These are phyloP conservation scores for Lachnellula subtilissima DNA, from an alignment of 2,329 filamentous ascomycete species.

Conservation along the genomic window DNA sequence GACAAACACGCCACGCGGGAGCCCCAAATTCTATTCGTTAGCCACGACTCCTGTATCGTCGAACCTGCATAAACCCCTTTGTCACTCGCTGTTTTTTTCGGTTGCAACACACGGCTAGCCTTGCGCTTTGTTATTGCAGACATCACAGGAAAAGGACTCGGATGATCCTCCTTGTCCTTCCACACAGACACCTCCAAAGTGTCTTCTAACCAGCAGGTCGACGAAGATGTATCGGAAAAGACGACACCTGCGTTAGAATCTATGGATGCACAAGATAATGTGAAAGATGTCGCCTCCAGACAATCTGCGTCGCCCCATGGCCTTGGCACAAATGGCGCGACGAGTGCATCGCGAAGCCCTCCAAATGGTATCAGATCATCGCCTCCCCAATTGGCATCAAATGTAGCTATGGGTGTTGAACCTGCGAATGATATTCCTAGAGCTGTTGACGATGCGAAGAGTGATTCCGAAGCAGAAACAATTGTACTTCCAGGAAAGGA, in stretches of 20 bases:
- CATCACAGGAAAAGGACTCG: slow-evolving; percentile 21
- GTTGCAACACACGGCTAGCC: neutral
- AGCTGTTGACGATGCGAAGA: slow-evolving; percentile 37
- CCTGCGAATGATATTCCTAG: slow-evolving; percentile 6
- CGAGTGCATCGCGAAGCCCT: slow-evolving; percentile 17
- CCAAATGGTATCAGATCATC: slow-evolving; percentile 29
- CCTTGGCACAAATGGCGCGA: slow-evolving; percentile 15
- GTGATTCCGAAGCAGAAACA: slow-evolving; percentile 67
- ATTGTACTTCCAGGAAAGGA: slow-evolving; percentile 64
- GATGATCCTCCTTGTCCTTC: slow-evolving; percentile 32
- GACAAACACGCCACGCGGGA: neutral
- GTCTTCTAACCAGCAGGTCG: slow-evolving; percentile 27
- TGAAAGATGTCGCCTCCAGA: slow-evolving; percentile 20
- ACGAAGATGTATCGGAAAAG: slow-evolving; percentile 30
- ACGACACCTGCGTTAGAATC: slow-evolving; percentile 28
- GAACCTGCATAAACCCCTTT: neutral
- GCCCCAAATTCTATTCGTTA: neutral
- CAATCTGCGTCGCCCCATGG: slow-evolving; percentile 18
- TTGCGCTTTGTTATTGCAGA: neutral
- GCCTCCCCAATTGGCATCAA: slow-evolving; percentile 23
- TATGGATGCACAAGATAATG: slow-evolving; percentile 30
- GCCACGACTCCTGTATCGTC: neutral
- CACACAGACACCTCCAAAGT: slow-evolving; percentile 28
- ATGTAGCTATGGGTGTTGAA: slow-evolving; percentile 21
- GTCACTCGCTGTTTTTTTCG: neutral